Evolutionary conservation across 805 yeast genomes (phyloP), one percentile per base, ranked within the genome.

Genomic region (Scheffersomyces stipitis): DNA sequence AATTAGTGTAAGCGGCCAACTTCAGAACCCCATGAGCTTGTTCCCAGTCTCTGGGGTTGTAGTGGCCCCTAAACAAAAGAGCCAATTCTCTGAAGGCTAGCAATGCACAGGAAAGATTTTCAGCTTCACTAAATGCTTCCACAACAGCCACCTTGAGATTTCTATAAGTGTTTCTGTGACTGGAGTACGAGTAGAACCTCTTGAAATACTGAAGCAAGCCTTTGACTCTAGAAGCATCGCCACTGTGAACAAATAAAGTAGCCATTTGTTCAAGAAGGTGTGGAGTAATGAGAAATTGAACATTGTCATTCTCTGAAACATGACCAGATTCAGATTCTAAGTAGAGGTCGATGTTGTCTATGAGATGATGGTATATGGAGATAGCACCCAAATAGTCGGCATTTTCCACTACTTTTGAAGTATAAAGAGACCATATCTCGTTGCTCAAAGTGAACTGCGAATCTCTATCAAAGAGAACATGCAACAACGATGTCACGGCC

Each of bases 181-280:
- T 56, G 14, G 50, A 40, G 31, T 56, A 55, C 1, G 71, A 66
- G 46, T 63, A 69, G 39, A 57, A 68, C 24, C 69, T 46, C 44
- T 60, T 61, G 49, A 67, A 67, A 40, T 69, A 69, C 12, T 41
- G 46, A 1, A 56, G 31, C 14, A 67, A 32, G 1, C 71, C 71
- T 12, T 55, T 41, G 3, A 66, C 47, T 26, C 60, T 48, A 6
- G 40, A 38, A 1, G 51, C 43, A 35, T 60, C 62, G 8, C 50
- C 49, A 23, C 57, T 44, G 7, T 51, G 54, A 12, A 49, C 48
- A 36, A 64, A 67, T 5, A 66, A 56, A 5, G 48, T 26, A 1
- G 63, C 58, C 8, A 69, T 40, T 6, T 41, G 40, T 29, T 54
- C 58, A 3, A 69, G 32, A 1, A 49, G 20, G 1, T 45, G 31